A percentile compares a stretch with the other conserved stretches of the same genome.
Evolutionary conservation across 768 basidiomycete genomes (phyloP).

Genomic region (Boletus sp.): DNA sequence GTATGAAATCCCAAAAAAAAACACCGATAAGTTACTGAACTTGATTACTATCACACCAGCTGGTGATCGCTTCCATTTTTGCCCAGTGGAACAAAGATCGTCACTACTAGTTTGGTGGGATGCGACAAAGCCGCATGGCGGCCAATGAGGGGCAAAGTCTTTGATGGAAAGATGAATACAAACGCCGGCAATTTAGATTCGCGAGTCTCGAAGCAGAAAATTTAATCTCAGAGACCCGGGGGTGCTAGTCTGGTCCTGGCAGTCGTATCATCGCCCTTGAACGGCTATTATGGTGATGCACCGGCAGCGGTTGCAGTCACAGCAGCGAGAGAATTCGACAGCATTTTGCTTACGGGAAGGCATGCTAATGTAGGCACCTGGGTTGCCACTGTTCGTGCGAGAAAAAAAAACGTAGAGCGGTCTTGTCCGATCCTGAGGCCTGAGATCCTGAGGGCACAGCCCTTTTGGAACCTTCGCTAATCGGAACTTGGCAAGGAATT

Average conservation of each 20-base stretch:
- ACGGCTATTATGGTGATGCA: slow-evolving; percentile 17
- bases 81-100: slow-evolving; percentile 18
- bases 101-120: slow-evolving; percentile 10
- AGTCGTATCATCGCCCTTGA: slow-evolving; percentile 2
- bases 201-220: slow-evolving; percentile 5
- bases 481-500: slow-evolving; percentile 10
- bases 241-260: neutral
- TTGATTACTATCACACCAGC: slow-evolving; percentile 5
- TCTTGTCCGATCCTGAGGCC: slow-evolving; percentile 15
- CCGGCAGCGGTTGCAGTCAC: slow-evolving; percentile 12
- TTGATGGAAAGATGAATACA: slow-evolving; percentile 17
- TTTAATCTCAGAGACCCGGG: slow-evolving; percentile 18
- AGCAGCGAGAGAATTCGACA: slow-evolving; percentile 16
- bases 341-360: slow-evolving; percentile 17
- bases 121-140: slow-evolving; percentile 14
- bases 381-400: slow-evolving; percentile 18
- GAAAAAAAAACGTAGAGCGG: slow-evolving; percentile 10
- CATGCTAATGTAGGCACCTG: slow-evolving; percentile 13
- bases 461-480: slow-evolving; percentile 12
- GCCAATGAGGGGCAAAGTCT: slow-evolving; percentile 1
- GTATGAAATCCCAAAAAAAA: slow-evolving; percentile 8
- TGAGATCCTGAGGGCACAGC: slow-evolving; percentile 9
- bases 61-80: slow-evolving; percentile 24
- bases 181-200: slow-evolving; percentile 20
- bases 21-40: slow-evolving; percentile 12